Evolutionary conservation across 1,139 yeast species (phyloP), one percentile per base, ranked within the genome.

Genomic region (Saccharomycopsis crataegensis): DNA sequence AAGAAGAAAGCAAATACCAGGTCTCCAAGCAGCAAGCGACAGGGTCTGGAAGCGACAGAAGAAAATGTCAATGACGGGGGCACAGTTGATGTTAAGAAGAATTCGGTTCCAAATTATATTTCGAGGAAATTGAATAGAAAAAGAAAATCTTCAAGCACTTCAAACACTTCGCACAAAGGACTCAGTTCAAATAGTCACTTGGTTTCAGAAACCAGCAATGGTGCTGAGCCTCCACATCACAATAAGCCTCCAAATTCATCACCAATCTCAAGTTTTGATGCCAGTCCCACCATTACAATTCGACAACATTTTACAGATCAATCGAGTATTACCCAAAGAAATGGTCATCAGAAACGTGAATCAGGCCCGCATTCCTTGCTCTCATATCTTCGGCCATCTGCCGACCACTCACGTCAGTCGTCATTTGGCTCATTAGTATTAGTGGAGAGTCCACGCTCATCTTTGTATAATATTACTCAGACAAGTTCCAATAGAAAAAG

Each of bases 121-220:
- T 34, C 51, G 9, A 45, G 48, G 34, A 51, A 47, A 33, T 48
- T 46, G n/a, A 42, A 46, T 8, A 47, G 52, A 11, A 51, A 33
- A 16, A 46, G 32, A 34, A 22, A 32, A 14, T 11, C 12, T 22
- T 22, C 7, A 44, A 44, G 4, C 5, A 36, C 11, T 11, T 3
- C 40, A 5, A 36, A 5, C 40, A 34, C n/a, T n/a, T n/a, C n/a
- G n/a, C n/a, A n/a, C n/a, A n/a, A n/a, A n/a, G n/a, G n/a, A n/a
- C n/a, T n/a, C n/a, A 22, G 28, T 22, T 22, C 28, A 4, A 22
- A 22, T 22, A 22, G 28, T 22, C 28, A 22, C 28, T 22, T 22
- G 4, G 28, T 22, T 4, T 22, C 28, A 3, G 28, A 22, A 22
- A 22, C 28, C 4, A 22, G 28, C 4, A 22, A 22, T 22, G 28